Evolutionary conservation across 2,329 filamentous ascomycete species (phyloP), one percentile per base, ranked within the genome.

Genomic region (Verticillium alfalfae): DNA sequence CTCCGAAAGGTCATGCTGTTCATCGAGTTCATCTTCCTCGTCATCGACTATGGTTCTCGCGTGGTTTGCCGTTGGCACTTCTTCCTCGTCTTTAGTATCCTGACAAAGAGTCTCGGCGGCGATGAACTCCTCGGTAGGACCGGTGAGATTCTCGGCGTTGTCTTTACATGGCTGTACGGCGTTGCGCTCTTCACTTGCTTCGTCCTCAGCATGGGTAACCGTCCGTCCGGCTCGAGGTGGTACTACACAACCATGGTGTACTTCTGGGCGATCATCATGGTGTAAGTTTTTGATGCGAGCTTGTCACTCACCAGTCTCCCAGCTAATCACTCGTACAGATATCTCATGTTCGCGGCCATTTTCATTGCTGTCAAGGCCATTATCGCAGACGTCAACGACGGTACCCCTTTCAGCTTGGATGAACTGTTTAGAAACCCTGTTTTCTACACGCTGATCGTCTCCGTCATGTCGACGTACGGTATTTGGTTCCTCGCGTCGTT

Each of bases 1-100:
- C 71, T 96, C 52, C 87, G 95, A 68, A 97, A 98, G 75, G 79
- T 94, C 63, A 92, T 91, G 82, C 91, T 99, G 76, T 85, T 97
- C 69, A 76, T 98, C 67, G 95, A 99, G 73, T 98, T 97, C 75
- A 80, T 90, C 67, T 99, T 97, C 79, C 93, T 97, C 76, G 95
- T 92, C 1, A 84, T 94, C 76, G 96, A 92, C 82, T n/a, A 97
- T 98, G 92, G 84, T 99, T 71, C 99, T 98, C 74, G 93, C 95
- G 60, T 99, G 95, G 95, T 98, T 99, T 73, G 92, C 90, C 69
- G 95, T 98, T 71, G 91, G 95, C 72, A 99, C 79, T 99, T 99
- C 84, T 99, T 98, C 84, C 80, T 99, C 71, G 94, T 99, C 68
- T 99, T 99, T 81, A 93, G 93, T 75, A 98, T 99, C 72, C 81